phyloP scores from a whole-genome alignment of 495 filamentous ascomycete genomes.

The Clohesyomyces aquaticus region DNA sequence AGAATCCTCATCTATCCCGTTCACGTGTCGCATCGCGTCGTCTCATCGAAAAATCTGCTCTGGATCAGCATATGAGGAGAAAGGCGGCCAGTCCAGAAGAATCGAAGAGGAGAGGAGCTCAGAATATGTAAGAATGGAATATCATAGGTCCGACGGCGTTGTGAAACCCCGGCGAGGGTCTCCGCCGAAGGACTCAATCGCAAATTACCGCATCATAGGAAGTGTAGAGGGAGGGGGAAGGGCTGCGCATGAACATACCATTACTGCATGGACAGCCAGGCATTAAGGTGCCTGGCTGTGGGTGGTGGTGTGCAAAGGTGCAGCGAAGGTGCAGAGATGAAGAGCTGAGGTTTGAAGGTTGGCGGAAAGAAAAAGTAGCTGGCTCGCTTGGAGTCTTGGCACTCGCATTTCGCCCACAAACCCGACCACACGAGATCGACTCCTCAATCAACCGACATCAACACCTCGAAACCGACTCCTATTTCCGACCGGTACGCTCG shows the following conservation, averaged over 20 bases:
- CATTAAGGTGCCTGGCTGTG: neutral
- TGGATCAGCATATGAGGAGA: neutral
- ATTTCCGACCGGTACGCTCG: slow-evolving; percentile 38
- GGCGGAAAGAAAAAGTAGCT: slow-evolving; percentile 25
- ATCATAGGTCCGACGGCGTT: slow-evolving; percentile 74
- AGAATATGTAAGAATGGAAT: slow-evolving; percentile 99
- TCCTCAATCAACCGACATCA: slow-evolving; percentile 15
- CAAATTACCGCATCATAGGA: slow-evolving; percentile 96
- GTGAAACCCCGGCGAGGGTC: slow-evolving; percentile 80
- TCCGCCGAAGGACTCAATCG: slow-evolving; percentile 84
- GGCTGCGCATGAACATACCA: slow-evolving; percentile 30
- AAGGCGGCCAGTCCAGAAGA: slow-evolving; percentile 26
- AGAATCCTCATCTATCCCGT: too few species aligned
- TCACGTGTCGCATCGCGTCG: neutral
- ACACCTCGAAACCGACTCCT: slow-evolving; percentile 27
- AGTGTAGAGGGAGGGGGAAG: slow-evolving; percentile 16
- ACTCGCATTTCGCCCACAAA: slow-evolving; percentile 12
- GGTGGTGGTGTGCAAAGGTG: slow-evolving; percentile 2
- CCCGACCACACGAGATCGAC: slow-evolving; percentile 7
- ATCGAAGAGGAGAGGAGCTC: slow-evolving; percentile 49
- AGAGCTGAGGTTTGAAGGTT: neutral
- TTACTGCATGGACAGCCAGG: neutral
- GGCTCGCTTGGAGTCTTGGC: slow-evolving; percentile 28
- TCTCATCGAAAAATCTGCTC: neutral
- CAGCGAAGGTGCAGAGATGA: neutral